Evolutionary conservation across 306 rosid species (phyloP), one percentile per base, ranked within the genome.

Genomic region (Chamaecrista fasciculata): DNA sequence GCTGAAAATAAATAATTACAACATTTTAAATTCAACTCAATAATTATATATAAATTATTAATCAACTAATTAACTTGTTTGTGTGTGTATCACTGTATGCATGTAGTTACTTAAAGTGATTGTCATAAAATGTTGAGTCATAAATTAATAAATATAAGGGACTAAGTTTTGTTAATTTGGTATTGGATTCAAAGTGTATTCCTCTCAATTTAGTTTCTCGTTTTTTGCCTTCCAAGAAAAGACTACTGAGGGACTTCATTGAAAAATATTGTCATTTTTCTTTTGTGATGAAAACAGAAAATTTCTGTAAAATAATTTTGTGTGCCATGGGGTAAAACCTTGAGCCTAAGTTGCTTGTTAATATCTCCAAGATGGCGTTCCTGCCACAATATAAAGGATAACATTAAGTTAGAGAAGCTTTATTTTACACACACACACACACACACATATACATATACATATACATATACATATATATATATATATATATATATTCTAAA

Each of bases 321-420:
- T 0, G 43, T 37, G 43, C 43, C n/a, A 15, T 42, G 14, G 15
- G 24, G 10, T n/a, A 64, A 37, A 73, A 92, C 96, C 96, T 89
- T 87, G 71, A 83, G 71, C 79, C 50, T 88, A 14, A 93, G 97
- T 71, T 93, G 87, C 71, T 71, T 68, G 77, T 93, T 93, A 33
- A 90, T 79, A 26, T 87, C 93, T 51, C 84, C 96, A 69, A 93
- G 93, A 18, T 83, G 82, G 29, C 86, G 87, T 72, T 88, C 96
- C 98, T 93, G 83, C 48, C 78, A 81, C 36, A 69, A 37, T 19
- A 56, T 52, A 58, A 14, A 44, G 49, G 71, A 56, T 56, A 8
- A 16, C 24, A 57, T n/a, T n/a, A 31, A 44, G 23, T 67, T 31
- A 47, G 1, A 66, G 50, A 20, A 23, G 11, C 43, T 0, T 4